phyloP scores from a whole-genome alignment of 2,329 filamentous ascomycete genomes.

The Fusarium phyllophilum region DNA sequence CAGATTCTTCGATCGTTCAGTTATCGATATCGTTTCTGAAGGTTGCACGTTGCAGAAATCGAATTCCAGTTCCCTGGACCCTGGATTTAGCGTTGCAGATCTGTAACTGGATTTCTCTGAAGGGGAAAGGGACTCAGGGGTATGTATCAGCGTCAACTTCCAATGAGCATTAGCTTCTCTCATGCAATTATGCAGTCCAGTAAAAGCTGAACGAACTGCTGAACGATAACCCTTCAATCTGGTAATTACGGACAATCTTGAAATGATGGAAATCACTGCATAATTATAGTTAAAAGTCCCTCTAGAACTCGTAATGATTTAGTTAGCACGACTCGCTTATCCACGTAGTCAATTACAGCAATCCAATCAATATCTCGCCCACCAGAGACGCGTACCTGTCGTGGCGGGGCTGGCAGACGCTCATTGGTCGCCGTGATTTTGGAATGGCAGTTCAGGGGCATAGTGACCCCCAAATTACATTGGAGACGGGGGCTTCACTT shows the following conservation, averaged over 20 bases:
- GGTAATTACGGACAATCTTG: neutral
- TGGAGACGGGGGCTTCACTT: slow-evolving; percentile 15
- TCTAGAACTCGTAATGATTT: neutral
- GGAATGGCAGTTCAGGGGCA: slow-evolving; percentile 28
- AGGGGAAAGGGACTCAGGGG: slow-evolving; percentile 27
- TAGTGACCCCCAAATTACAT: slow-evolving; percentile 28
- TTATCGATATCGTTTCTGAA: neutral
- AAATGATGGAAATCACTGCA: neutral
- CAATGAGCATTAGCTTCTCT: slow-evolving; percentile 10
- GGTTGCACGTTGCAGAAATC: neutral
- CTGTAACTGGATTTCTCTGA: slow-evolving; percentile 7
- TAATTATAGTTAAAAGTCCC: neutral
- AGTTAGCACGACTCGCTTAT: slow-evolving; percentile 7
- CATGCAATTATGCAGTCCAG: slow-evolving; percentile 8
- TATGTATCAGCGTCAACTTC: slow-evolving; percentile 9
- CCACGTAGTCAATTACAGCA: slow-evolving; percentile 6
- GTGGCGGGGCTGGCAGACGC: neutral
- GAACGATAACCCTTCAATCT: neutral
- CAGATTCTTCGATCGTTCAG: neutral
- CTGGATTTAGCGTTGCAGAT: slow-evolving; percentile 38
- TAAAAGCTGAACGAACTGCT: neutral
- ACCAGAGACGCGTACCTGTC: slow-evolving; percentile 22
- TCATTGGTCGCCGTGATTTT: slow-evolving; percentile 7
- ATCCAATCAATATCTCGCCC: slow-evolving; percentile 28
- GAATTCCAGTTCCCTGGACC: slow-evolving; percentile 13